Evolutionary conservation across 352 stramenopile species (phyloP), one percentile per base, ranked within the genome.

Genomic region (Pythium pectinolyticum): DNA sequence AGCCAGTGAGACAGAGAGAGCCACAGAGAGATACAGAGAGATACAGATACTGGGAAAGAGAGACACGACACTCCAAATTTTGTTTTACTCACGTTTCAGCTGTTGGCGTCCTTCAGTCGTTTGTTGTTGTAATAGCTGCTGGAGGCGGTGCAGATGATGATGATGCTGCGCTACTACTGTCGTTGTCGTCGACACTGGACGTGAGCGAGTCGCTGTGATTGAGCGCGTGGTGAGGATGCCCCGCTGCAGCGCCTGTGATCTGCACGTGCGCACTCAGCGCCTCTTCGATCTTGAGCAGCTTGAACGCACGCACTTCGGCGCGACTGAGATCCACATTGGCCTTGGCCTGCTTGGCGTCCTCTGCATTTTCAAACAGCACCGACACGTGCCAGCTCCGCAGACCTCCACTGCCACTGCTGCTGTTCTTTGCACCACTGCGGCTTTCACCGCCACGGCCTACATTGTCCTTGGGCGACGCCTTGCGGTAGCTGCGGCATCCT

Each of bases 231-330:
- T 51, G 72, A 20, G 10, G 22, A 50, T 15, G 30, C 24, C 10
- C 24, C 11, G 43, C 4, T 2, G 68, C 72, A 5, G 77, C 84
- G 39, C 81, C 75, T 47, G 74, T 86, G 43, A 90, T 73, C 46
- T 86, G 71, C 17, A 88, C 63, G 47, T 93, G 80, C 0, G 69
- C 74, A 28, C 72, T 86, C 45, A 93, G 64, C 46, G 80, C 88
- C 40, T 86, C 69, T 40, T 91, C 80, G 61, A 93, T 88, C 61
- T 88, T 81, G 40, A 86, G 74, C 54, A 93, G 66, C 62, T 93
- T 93, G 55, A 87, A 90, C 28, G 84, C 84, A 5, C 84, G 84
- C 49, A 93, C 84, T 65, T 90, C 84, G 3, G 80, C 83, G 30
- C 82, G 80, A 50, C 78, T 88, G 32, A 91, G 65, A 47, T 90